Percentiles rank a stretch among this genome's conserved stretches.
Evolutionary conservation across 257 asterid genomes (phyloP).

Genomic region (Lantana camara): DNA sequence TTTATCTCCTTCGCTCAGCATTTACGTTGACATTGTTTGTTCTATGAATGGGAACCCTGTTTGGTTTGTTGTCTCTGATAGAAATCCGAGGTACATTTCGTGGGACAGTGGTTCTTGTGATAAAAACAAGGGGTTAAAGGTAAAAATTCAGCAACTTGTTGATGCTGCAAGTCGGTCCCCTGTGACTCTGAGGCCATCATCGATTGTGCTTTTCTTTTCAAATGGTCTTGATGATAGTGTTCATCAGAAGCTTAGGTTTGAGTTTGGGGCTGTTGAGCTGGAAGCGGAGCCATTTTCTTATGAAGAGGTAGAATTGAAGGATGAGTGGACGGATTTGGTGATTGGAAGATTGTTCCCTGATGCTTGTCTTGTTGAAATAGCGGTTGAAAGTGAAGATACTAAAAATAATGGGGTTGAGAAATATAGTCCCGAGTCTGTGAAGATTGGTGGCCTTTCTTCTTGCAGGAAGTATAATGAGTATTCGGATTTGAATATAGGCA

Average conservation of each 20-base stretch:
- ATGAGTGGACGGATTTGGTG: slow-evolving; percentile 57
- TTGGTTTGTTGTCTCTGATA: slow-evolving; percentile 84
- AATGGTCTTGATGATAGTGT: slow-evolving; percentile 55
- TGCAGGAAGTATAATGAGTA: slow-evolving; percentile 35
- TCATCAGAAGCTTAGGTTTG: slow-evolving; percentile 42
- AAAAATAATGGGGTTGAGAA: slow-evolving; percentile 20
- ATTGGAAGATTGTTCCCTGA: slow-evolving; percentile 54
- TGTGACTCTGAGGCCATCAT: slow-evolving; percentile 59
- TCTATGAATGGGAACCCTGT: slow-evolving; percentile 74
- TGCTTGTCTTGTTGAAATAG: slow-evolving; percentile 57
- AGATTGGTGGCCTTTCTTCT: slow-evolving; percentile 19
- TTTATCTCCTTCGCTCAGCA: slow-evolving; percentile 36
- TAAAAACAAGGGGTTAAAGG: slow-evolving; percentile 54
- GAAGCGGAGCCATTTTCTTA: slow-evolving; percentile 43
- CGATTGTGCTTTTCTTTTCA: slow-evolving; percentile 69
- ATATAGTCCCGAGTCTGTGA: slow-evolving; percentile 11
- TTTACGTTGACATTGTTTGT: slow-evolving; percentile 77
- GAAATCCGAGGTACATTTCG: slow-evolving; percentile 67
- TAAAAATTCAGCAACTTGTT: slow-evolving; percentile 45
- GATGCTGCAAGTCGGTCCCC: slow-evolving; percentile 65
- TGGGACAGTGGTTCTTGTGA: slow-evolving; percentile 48
- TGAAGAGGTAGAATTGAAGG: slow-evolving; percentile 52
- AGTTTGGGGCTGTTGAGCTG: slow-evolving; percentile 53
- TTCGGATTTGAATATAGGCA: slow-evolving; percentile 40
- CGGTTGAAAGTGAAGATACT: slow-evolving; percentile 30